phyloP scores from a whole-genome alignment of 352 stramenopile genomes.

The Globisporangium abappressorium region DNA sequence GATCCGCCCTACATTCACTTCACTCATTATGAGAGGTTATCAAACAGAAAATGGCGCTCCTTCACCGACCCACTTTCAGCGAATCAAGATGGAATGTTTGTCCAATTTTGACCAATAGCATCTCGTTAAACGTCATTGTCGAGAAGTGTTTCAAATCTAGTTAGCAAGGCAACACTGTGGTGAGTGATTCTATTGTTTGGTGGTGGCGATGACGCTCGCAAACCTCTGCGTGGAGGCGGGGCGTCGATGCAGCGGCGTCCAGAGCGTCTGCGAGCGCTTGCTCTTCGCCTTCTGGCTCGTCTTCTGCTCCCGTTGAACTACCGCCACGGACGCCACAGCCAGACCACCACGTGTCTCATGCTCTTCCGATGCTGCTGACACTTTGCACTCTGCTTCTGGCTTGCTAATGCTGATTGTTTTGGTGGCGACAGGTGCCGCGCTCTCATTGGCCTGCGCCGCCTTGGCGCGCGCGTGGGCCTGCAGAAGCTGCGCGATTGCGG shows the following conservation, averaged over 20 bases:
- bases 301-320: neutral
- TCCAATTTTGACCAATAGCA: neutral
- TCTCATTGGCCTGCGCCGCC: neutral
- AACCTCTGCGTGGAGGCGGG: neutral
- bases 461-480: conserved; percentile 12
- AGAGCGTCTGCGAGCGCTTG: conserved; percentile 8
- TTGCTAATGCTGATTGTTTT: neutral
- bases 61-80: neutral
- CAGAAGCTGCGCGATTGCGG: conserved; percentile 31
- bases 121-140: neutral
- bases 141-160: neutral
- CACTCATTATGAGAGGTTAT: no score
- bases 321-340: neutral
- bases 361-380: neutral
- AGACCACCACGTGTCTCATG: neutral
- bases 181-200: neutral
- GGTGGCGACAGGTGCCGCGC: neutral
- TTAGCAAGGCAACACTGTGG: no score
- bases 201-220: neutral
- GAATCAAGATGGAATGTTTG: neutral
- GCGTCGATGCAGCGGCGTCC: conserved; percentile 28
- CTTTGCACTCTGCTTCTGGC: neutral
- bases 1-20: no score
- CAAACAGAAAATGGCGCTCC: neutral
- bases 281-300: neutral